Evolutionary conservation across 805 yeast species (phyloP).

Genomic region (Kodamaea nitidulidarum): DNA sequence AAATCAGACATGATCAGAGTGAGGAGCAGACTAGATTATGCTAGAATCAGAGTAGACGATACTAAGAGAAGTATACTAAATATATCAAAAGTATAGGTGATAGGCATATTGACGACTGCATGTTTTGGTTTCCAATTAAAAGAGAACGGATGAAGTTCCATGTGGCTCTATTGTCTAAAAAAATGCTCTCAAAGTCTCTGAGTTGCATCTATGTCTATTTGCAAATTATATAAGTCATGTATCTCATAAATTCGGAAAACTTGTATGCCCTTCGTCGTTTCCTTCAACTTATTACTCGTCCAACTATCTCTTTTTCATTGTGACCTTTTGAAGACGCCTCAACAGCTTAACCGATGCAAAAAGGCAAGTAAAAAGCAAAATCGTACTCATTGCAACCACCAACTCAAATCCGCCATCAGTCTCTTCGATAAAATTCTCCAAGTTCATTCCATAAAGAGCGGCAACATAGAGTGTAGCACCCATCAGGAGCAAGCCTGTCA

Average conservation of each 20-base stretch:
- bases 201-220: background rate
- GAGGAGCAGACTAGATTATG: too few relatives aligned
- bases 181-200: too few relatives aligned
- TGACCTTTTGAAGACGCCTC: conserved; percentile 65
- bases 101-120: too few relatives aligned
- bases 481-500: conserved; percentile 76
- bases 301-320: conserved; percentile 44
- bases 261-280: too few relatives aligned
- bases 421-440: conserved; percentile 88
- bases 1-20: too few relatives aligned
- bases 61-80: background rate
- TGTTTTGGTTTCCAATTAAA: too few relatives aligned
- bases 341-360: conserved; percentile 53
- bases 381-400: conserved; percentile 41
- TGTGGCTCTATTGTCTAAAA: too few relatives aligned
- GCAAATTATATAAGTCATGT: too few relatives aligned
- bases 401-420: conserved; percentile 61
- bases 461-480: conserved; percentile 80
- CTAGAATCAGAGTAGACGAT: too few relatives aligned
- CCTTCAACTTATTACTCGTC: background rate
- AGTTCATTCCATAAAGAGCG: conserved; percentile 92
- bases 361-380: conserved; percentile 45
- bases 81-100: too few relatives aligned
- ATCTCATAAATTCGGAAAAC: too few relatives aligned
- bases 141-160: too few relatives aligned